phyloP scores from a whole-genome alignment of 371 early-diverging fungal species.

The Batrachochytrium dendrobatidis region DNA sequence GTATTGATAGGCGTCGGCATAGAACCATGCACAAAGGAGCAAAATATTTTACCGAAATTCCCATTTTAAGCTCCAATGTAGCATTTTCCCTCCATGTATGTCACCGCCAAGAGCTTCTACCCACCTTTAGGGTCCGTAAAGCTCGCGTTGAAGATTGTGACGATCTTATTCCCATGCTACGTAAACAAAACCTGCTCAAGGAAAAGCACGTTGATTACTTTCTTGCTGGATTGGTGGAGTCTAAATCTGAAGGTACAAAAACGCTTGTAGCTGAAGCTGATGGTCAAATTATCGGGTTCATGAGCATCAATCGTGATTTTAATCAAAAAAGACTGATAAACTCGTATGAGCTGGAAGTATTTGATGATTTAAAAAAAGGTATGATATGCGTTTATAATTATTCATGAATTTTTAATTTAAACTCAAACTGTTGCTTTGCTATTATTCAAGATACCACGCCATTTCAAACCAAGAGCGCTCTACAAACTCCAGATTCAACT shows the following conservation, averaged over 20 bases:
- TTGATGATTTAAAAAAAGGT: constrained; percentile 33
- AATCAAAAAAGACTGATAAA: constrained; percentile 23
- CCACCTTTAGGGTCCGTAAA: constrained; percentile 27
- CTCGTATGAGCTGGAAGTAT: constrained; percentile 28
- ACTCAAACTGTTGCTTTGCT: too few relatives aligned
- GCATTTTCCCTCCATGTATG: constrained; percentile 31
- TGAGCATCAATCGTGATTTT: constrained; percentile 29
- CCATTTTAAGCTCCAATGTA: constrained; percentile 7
- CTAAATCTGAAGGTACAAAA: constrained; percentile 16
- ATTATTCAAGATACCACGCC: too few relatives aligned
- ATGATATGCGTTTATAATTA: too few relatives aligned
- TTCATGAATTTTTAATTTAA: too few relatives aligned
- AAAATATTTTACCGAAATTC: constrained; percentile 27
- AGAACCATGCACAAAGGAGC: constrained; percentile 3
- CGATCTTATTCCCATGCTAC: constrained; percentile 44
- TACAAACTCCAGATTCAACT: too few relatives aligned
- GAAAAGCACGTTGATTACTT: constrained; percentile 29
- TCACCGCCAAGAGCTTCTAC: constrained; percentile 24
- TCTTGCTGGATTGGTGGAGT: constrained; percentile 37
- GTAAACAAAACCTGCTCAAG: constrained; percentile 30
- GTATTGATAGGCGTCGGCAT: neutral
- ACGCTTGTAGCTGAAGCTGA: constrained; percentile 42
- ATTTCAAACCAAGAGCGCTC: too few relatives aligned
- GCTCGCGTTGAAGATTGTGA: constrained; percentile 47
- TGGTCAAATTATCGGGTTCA: constrained; percentile 36